Evolutionary conservation across 2,329 filamentous ascomycete species (phyloP), one percentile per base, ranked within the genome.

Genomic region (Cryphonectria radicalis): DNA sequence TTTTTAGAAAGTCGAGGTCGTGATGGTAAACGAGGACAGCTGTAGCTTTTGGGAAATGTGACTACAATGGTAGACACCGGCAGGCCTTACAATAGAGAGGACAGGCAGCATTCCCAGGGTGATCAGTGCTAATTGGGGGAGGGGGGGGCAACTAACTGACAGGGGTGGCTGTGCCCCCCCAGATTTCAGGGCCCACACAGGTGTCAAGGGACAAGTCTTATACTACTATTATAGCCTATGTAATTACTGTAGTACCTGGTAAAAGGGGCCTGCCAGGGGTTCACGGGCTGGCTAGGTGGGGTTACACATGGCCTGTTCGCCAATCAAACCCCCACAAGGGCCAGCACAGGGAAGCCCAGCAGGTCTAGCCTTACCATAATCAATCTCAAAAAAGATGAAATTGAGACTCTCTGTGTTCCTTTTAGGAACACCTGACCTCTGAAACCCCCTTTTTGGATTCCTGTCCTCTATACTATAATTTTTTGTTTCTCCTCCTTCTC

Each of bases 1-100:
- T 28, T 35, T 42, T 63, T 64, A 53, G 25, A 25, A 25, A 42
- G 42, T 53, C n/a, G 64, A 69, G 63, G 37, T 57, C 59, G 63
- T 32, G 67, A 57, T 32, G 67, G 46, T 50, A 50, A 50, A 57
- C 40, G 63, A 63, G 50, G 63, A 69, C 70, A 68, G 66, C 66
- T 68, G 57, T 62, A 63, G 43, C 28, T 53, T 68, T 68, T 68
- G 40, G 65, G 65, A 32, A 25, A 32, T 25, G 42, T 40, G 55
- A 43, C 62, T 25, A 28, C 62, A 3, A 40, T n/a, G 28, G 10
- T 22, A 53, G 28, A 40, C 19, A 55, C 22, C 4, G 11, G 11
- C 37, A 60, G 50, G 35, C n/a, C 28, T 10, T 42, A 17, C 40
- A 42, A 40, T 28, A n/a, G 25, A 22, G 28, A 22, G 37, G 35